phyloP scores from a whole-genome alignment of 495 filamentous ascomycete genomes.

The Bacidia rubella region DNA sequence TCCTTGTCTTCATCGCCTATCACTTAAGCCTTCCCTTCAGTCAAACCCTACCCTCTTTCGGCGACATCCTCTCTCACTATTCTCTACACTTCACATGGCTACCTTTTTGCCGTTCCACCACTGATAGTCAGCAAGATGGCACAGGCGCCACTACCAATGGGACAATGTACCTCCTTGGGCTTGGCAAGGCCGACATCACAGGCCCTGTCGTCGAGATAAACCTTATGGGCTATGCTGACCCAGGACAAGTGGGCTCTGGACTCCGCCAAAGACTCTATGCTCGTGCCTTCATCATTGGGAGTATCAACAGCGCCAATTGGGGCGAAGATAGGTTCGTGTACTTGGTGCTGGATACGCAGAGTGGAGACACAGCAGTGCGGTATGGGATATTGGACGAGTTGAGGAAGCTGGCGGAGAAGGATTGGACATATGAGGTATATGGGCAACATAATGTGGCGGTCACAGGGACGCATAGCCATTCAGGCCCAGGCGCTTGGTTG shows the following conservation, averaged over 20 bases:
- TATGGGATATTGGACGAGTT: conserved; percentile 73
- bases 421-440: conserved; percentile 68
- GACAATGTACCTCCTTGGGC: conserved; percentile 65
- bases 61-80: not conserved
- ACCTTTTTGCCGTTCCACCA: not conserved
- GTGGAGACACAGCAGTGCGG: conserved; percentile 81
- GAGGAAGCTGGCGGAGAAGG: conserved; percentile 44
- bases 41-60: conserved; percentile 19
- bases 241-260: conserved; percentile 75
- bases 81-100: not conserved
- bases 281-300: conserved; percentile 78
- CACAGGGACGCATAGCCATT: conserved; percentile 88
- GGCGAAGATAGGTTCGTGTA: conserved; percentile 76
- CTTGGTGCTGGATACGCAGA: conserved; percentile 73
- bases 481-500: conserved; percentile 84
- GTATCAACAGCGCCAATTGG: conserved; percentile 41
- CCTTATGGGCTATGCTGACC: conserved; percentile 84
- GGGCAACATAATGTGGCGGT: conserved; percentile 76
- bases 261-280: conserved; percentile 83
- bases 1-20: conserved; percentile 16
- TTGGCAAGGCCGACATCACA: conserved; percentile 90
- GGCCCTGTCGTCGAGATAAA: conserved; percentile 88
- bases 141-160: conserved; percentile 21
- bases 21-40: conserved; percentile 19
- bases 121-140: not conserved